A percentile compares a stretch with the other conserved stretches of the same genome.
Evolutionary conservation across 768 basidiomycete genomes (phyloP).

Genomic region (Russula vinacea): DNA sequence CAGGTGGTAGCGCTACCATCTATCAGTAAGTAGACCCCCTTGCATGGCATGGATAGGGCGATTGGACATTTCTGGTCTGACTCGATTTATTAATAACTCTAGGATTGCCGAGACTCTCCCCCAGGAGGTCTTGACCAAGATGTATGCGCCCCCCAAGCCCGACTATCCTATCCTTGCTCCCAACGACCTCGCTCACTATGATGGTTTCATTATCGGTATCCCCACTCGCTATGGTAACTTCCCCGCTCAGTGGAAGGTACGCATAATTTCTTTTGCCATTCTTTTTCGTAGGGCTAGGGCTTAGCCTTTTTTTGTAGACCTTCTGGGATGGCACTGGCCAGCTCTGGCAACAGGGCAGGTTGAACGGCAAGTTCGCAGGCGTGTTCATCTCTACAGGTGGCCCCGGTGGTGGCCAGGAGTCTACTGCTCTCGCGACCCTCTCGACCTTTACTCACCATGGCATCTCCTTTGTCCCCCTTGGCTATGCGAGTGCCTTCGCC

Average conservation of each 20-base stretch:
- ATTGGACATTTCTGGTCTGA: slow-evolving; percentile 6
- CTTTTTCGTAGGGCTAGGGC: neutral
- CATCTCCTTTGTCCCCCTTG: slow-evolving; percentile 67
- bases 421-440: slow-evolving; percentile 50
- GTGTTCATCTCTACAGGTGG: slow-evolving; percentile 70
- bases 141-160: slow-evolving; percentile 71
- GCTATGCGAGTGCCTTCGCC: slow-evolving; percentile 52
- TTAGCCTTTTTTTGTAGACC: slow-evolving; percentile 37
- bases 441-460: slow-evolving; percentile 71
- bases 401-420: slow-evolving; percentile 81
- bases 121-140: slow-evolving; percentile 57
- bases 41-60: neutral
- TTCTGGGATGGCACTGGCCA: slow-evolving; percentile 77
- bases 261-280: slow-evolving; percentile 19
- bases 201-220: slow-evolving; percentile 74
- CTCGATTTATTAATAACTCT: neutral
- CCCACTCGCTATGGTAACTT: slow-evolving; percentile 81
- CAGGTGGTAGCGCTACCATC: slow-evolving; percentile 46
- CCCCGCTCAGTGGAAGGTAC: slow-evolving; percentile 75
- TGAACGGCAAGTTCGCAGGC: slow-evolving; percentile 73
- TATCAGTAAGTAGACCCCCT: slow-evolving; percentile 44
- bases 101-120: slow-evolving; percentile 81
- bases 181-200: slow-evolving; percentile 52
- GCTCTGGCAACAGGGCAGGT: slow-evolving; percentile 56
- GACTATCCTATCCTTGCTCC: slow-evolving; percentile 66